Percentiles rank a stretch among this genome's conserved stretches.
These are phyloP conservation scores for Eutrema heterophyllum DNA, from an alignment of 345 rosid genomes.

Conservation along the genomic window DNA sequence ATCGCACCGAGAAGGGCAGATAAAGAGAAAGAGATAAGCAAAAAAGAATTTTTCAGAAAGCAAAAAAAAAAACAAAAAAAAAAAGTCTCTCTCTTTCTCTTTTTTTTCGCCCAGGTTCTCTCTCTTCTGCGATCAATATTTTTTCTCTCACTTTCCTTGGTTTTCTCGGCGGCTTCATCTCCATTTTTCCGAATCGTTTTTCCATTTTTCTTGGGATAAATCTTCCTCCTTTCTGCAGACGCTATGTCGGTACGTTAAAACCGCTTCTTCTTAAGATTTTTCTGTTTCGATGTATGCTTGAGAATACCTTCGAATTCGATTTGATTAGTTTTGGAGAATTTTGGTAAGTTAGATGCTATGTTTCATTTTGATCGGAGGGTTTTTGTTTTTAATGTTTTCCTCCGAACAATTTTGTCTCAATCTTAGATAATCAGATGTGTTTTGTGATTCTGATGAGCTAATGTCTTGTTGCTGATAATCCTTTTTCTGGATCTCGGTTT, in stretches of 20 bases:
- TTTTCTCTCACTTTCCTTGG: slow-evolving; percentile 33
- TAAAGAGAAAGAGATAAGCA: slow-evolving; percentile 2
- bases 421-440: slow-evolving; percentile 4
- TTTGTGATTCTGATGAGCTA: slow-evolving; percentile 12
- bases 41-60: slow-evolving; percentile 15
- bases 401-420: background rate
- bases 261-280: background rate
- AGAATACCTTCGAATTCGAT: background rate
- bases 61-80: background rate
- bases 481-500: slow-evolving; percentile 22
- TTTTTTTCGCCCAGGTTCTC: slow-evolving; percentile 18
- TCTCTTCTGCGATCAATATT: slow-evolving; percentile 26
- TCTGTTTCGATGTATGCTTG: background rate
- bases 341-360: background rate
- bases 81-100: slow-evolving; percentile 14
- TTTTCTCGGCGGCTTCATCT: slow-evolving; percentile 33
- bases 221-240: slow-evolving; percentile 20
- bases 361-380: background rate
- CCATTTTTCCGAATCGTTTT: background rate
- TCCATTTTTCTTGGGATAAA: slow-evolving; percentile 18
- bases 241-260: slow-evolving; percentile 34
- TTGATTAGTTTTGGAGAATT: slow-evolving; percentile 12
- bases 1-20: slow-evolving; percentile 4
- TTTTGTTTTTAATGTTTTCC: background rate
- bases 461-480: background rate